Evolutionary conservation across 345 rosid genomes (phyloP), one percentile per base, ranked within the genome.

Genomic region (Orychophragmus violaceus): DNA sequence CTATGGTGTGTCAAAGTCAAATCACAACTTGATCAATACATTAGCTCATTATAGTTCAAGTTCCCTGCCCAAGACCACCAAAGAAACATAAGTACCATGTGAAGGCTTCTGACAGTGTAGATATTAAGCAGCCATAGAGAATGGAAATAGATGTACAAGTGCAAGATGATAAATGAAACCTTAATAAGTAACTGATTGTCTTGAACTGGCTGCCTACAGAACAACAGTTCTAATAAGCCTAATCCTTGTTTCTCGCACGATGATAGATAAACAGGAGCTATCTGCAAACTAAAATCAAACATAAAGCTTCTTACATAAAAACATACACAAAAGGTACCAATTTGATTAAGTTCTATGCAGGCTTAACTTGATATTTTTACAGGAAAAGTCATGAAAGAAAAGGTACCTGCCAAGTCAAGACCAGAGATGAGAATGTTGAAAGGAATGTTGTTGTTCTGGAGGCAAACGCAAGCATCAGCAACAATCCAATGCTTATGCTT

Each of bases 401-500:
- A 32, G 14, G 66, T 77, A 91, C 98, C 78, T 92, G 99, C 96
- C 99, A 94, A 49, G 97, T 94, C 77, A 90, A 83, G n/a, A 80
- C 78, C n/a, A n/a, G n/a, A n/a, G n/a, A 82, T 90, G 97, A 53
- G 97, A 85, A 58, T n/a, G n/a, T n/a, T n/a, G n/a, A n/a, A n/a
- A n/a, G n/a, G n/a, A n/a, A n/a, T n/a, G n/a, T n/a, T n/a, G n/a
- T n/a, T n/a, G n/a, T n/a, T n/a, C n/a, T n/a, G n/a, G n/a, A n/a
- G n/a, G n/a, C n/a, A n/a, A n/a, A n/a, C n/a, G n/a, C n/a, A n/a
- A n/a, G n/a, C n/a, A n/a, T n/a, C n/a, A n/a, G n/a, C n/a, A n/a
- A n/a, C n/a, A n/a, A n/a, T n/a, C n/a, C n/a, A n/a, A n/a, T n/a
- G n/a, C n/a, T n/a, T n/a, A n/a, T n/a, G n/a, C n/a, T n/a, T n/a